Conservation (phyloP, 176 grass and related monocot species). For the Hordeum marinum region DNA sequence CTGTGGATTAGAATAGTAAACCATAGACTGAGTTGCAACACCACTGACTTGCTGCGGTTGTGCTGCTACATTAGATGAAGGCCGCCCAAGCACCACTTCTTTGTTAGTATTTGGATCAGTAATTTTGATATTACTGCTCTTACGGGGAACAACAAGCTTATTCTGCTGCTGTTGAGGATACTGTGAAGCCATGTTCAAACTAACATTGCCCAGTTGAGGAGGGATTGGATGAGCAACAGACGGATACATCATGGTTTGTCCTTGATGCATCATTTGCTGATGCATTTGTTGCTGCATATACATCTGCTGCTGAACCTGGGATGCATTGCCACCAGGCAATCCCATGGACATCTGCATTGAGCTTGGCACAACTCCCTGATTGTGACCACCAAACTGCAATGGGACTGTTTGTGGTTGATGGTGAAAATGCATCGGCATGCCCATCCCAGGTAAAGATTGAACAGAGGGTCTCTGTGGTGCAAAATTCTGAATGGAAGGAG, state of each 20-base stretch:
- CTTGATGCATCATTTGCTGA: slow-evolving; percentile 83
- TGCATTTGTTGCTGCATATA: slow-evolving; percentile 68
- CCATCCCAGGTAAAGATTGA: slow-evolving; percentile 33
- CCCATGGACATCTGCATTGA: slow-evolving; percentile 79
- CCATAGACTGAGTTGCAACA: slow-evolving; percentile 36
- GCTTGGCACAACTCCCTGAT: slow-evolving; percentile 55
- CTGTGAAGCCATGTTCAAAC: slow-evolving; percentile 39
- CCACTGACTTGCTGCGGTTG: slow-evolving; percentile 46
- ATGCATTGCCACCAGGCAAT: slow-evolving; percentile 45
- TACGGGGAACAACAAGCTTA: slow-evolving; percentile 50
- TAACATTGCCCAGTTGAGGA: slow-evolving; percentile 56
- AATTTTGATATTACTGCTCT: slow-evolving; percentile 66
- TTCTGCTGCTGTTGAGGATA: slow-evolving; percentile 58
- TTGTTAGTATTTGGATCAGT: slow-evolving; percentile 85
- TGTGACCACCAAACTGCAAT: slow-evolving; percentile 71
- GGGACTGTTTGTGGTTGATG: slow-evolving; percentile 42
- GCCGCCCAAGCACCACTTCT: slow-evolving; percentile 71
- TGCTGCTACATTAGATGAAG: slow-evolving; percentile 41
- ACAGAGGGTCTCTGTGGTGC: slow-evolving; percentile 33
- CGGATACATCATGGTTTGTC: slow-evolving; percentile 53
- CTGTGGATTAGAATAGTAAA: slow-evolving; percentile 43
- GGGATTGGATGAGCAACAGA: slow-evolving; percentile 50
- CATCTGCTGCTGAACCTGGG: slow-evolving; percentile 65
- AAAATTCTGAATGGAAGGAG: slow-evolving; percentile 33
- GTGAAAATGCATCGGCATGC: slow-evolving; percentile 46